Base-by-base conservation (phyloP, 192 early-diverging fungal genomes). In the Gamsiella multidivaricata region DNA sequence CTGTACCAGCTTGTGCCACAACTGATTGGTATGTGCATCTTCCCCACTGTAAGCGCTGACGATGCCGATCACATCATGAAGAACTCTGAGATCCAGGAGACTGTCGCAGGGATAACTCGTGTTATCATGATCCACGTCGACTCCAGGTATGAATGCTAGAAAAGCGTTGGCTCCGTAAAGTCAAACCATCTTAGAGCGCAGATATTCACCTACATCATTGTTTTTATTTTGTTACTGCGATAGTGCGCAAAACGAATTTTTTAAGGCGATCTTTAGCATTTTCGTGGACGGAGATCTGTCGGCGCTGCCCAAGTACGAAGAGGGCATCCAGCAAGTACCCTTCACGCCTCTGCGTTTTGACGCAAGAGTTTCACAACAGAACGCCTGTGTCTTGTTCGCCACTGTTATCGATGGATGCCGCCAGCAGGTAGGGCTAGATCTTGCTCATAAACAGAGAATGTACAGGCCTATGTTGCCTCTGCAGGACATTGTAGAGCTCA, bases 101-200 rank as follows among this genome's bases (percentile, higher is more conserved):
- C 63, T 15, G 70, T 86, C 31, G 69, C 84, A 22, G 61, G 73
- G 5, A 83, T 86, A 17, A 69, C 81, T 3, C 75, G 80, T 33
- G 42, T 76, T 41, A 61, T 87, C 14, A 82, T 81, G 62, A 57
- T 71, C 31, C 68, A 81, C 36, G 47, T 88, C n/a, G 79, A 85
- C 39, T 26, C 63, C 23, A 74, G 46, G 87, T 86, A 86, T 70
- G 69, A 51, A 12, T 22, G 11, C 22, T 45, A 15, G 20, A 12
- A 50, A 22, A 22, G 3, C 11, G 23, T 61, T 10, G 28, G 5
- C 9, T 15, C 28, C 36, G n/a, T n/a, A n/a, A n/a, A n/a, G n/a
- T n/a, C n/a, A n/a, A n/a, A n/a, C n/a, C n/a, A n/a, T n/a, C n/a
- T n/a, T n/a, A n/a, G n/a, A n/a, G n/a, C n/a, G n/a, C 49, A 23